Conservation (phyloP, 371 early-diverging fungal species). For the Rhizopus arrhizus region DNA sequence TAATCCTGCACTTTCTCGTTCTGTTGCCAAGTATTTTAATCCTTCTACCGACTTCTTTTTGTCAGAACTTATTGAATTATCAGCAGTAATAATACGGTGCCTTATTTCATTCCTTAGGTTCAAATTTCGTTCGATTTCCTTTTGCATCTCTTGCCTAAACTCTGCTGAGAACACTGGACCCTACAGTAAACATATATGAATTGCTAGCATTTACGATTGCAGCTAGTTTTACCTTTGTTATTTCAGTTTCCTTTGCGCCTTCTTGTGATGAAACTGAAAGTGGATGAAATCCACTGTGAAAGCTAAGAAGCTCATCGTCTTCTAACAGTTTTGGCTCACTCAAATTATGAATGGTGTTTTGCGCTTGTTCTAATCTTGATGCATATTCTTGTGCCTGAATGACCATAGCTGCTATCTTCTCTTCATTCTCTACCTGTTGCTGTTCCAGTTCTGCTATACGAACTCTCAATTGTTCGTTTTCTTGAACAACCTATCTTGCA, state of each 20-base stretch:
- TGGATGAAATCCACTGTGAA: conserved; percentile 20
- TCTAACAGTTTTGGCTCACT: conserved; percentile 54
- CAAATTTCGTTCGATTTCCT: conserved; percentile 54
- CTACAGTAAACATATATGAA: conserved; percentile 10
- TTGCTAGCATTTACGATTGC: background rate
- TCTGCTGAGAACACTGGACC: conserved; percentile 59
- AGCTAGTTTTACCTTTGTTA: conserved; percentile 41
- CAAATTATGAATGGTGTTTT: conserved; percentile 64
- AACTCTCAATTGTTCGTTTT: conserved; percentile 62
- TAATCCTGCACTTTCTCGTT: conserved; percentile 33
- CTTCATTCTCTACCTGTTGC: conserved; percentile 64
- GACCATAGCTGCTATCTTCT: conserved; percentile 62
- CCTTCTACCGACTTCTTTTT: conserved; percentile 53
- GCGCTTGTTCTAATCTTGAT: conserved; percentile 65
- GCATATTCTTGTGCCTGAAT: conserved; percentile 70
- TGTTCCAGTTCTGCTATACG: conserved; percentile 66
- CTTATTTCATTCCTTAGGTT: conserved; percentile 48
- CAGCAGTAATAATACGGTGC: conserved; percentile 50
- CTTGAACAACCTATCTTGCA: conserved; percentile 52
- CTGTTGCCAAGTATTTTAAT: conserved; percentile 52
- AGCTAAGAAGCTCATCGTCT: conserved; percentile 34
- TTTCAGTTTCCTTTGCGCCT: conserved; percentile 45
- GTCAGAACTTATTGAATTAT: conserved; percentile 29
- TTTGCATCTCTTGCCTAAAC: conserved; percentile 58
- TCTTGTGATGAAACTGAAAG: conserved; percentile 21